Base-by-base conservation (phyloP, 495 filamentous ascomycete species). In the Gamarada debralockiae region DNA sequence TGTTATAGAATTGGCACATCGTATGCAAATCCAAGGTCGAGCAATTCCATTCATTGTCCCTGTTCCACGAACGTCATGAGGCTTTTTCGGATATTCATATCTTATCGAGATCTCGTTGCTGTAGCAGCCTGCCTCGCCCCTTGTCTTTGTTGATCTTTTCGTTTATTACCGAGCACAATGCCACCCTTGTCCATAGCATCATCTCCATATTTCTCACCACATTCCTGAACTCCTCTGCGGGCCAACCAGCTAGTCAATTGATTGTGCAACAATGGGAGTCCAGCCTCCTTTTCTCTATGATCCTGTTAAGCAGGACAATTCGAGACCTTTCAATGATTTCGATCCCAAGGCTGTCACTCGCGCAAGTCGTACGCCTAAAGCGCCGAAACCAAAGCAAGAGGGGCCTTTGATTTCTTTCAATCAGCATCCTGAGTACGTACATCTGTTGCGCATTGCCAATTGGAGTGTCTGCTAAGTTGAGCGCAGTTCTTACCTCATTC, bases 321-420 rank as follows among this genome's bases (percentile, higher is more conserved):
- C 53, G 6, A 27, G 47, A 24, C 64, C 76, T 56, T 73, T 86
- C 29, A 72, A 68, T 7, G 62, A 66, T 0, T 96, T 93, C 70
- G 87, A 96, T 61, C 91, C 91, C 13, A 93, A 89, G 62, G 84
- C 85, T 49, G 80, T 86, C 29, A 88, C 89, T 8, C 76, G 86
- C 65, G 85, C 87, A 51, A 90, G 85, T 66, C 83, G 71, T 60
- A 69, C 78, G 55, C 73, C 70, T 14, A 75, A 77, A 53, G 64
- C 67, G 12, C 75, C 72, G 12, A 81, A 76, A 50, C 71, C 76
- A n/a, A 86, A 86, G 74, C 75, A 70, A 25, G 76, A 86, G 23
- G 90, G 87, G 0, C 90, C 89, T 18, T 67, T 92, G 63, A 73
- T 96, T 50, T 75, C 85, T 53, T 79, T 93, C 71, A 89, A 89